Conservation (phyloP, 345 rosid species). For the Arabidopsis suecica region DNA sequence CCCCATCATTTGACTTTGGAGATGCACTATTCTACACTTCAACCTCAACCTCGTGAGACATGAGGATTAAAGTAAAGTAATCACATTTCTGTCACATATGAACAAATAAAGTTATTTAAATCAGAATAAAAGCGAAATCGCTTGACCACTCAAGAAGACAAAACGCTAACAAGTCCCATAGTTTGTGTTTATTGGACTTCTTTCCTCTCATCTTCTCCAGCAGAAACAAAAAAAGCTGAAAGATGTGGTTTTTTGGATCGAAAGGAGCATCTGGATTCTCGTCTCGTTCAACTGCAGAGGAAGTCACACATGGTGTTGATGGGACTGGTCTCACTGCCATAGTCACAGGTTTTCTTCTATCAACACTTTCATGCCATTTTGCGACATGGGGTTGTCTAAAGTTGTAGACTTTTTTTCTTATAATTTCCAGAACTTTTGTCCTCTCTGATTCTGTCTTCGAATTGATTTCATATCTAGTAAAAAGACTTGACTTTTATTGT, state of each 20-base stretch:
- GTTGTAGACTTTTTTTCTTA: not conserved
- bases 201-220: not conserved
- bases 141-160: slow-evolving; percentile 14
- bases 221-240: not conserved
- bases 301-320: slow-evolving; percentile 69
- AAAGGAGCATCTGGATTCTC: slow-evolving; percentile 53
- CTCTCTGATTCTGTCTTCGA: not conserved
- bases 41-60: not conserved
- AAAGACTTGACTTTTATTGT: slow-evolving; percentile 12
- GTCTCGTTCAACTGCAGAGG: slow-evolving; percentile 67
- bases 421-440: not conserved
- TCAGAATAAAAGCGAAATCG: not conserved
- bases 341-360: slow-evolving; percentile 58
- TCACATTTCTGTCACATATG: slow-evolving; percentile 10
- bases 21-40: not conserved
- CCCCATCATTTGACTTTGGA: not conserved
- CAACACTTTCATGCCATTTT: not conserved
- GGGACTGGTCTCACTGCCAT: slow-evolving; percentile 79
- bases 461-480: not conserved
- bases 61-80: not conserved
- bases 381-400: not conserved
- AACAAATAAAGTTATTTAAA: not conserved
- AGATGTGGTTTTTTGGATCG: slow-evolving; percentile 44
- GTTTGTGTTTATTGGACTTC: not conserved
- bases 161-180: not conserved